phyloP scores from a whole-genome alignment of 2,329 filamentous ascomycete species.

The Clarireedia homoeocarpa region DNA sequence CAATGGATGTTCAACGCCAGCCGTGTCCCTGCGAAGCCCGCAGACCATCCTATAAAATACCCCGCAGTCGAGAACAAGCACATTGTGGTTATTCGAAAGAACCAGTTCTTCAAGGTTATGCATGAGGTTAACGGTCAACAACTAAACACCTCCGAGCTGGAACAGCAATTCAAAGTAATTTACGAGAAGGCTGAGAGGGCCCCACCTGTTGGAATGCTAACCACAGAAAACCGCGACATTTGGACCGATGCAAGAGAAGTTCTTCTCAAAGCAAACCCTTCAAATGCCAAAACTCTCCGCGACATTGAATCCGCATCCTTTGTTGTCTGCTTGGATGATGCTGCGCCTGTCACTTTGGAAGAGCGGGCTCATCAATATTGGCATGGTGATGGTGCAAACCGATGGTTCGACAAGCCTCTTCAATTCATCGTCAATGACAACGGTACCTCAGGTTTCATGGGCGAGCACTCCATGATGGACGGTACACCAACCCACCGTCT shows the following conservation, averaged over 20 bases:
- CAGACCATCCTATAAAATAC: constrained; percentile 80
- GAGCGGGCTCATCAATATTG: constrained; percentile 95
- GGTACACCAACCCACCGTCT: constrained; percentile 94
- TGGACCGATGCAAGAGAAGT: constrained; percentile 79
- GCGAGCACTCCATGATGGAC: constrained; percentile 99
- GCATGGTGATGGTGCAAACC: constrained; percentile 93
- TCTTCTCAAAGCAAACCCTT: constrained; percentile 66
- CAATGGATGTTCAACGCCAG: constrained; percentile 98
- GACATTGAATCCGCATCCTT: constrained; percentile 86
- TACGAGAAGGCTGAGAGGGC: constrained; percentile 69
- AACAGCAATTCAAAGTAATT: constrained; percentile 79
- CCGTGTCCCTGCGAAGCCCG: constrained; percentile 73
- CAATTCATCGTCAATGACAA: constrained; percentile 99
- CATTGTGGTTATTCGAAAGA: constrained; percentile 86
- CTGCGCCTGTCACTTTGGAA: constrained; percentile 83
- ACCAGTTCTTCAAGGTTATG: constrained; percentile 90
- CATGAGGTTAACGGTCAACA: constrained; percentile 76
- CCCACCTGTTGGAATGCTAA: constrained; percentile 74
- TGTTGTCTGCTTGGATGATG: constrained; percentile 87
- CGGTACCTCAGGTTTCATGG: constrained; percentile 93
- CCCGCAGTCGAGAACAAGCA: constrained; percentile 68
- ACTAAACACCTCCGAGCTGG: constrained; percentile 82
- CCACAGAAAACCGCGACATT: constrained; percentile 85
- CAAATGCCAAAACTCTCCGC: constrained; percentile 71
- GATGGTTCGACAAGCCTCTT: constrained; percentile 96